phyloP scores from a whole-genome alignment of 2,329 filamentous ascomycete genomes.

The Cladosporium oxysporum region DNA sequence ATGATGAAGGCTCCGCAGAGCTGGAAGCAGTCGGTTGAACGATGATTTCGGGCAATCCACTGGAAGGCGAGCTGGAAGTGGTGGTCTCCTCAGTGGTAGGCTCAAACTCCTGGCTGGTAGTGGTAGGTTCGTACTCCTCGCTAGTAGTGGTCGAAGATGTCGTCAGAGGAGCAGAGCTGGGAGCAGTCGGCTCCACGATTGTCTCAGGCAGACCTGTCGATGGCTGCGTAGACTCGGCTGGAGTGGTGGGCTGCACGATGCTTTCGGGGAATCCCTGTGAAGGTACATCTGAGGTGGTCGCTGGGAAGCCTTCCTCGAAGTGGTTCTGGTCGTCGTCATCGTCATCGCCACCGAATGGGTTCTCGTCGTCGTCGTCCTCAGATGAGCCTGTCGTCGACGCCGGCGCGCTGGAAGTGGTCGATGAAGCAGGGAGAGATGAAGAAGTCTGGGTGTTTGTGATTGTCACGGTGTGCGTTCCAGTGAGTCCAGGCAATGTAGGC shows the following conservation, averaged over 20 bases:
- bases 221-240: neutral
- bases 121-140: neutral
- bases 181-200: conserved; percentile 7
- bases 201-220: conserved; percentile 8
- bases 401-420: neutral
- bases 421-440: conserved; percentile 9
- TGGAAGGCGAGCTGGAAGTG: neutral
- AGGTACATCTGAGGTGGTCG: neutral
- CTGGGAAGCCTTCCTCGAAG: neutral
- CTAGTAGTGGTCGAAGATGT: conserved; percentile 8
- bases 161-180: conserved; percentile 7
- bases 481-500: conserved; percentile 10
- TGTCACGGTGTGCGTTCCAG: conserved; percentile 17
- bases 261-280: neutral
- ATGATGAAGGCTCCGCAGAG: neutral
- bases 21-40: neutral
- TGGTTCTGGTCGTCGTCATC: neutral
- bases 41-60: neutral
- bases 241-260: conserved; percentile 5
- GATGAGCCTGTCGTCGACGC: conserved; percentile 22
- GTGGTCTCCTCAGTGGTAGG: neutral
- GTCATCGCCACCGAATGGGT: neutral
- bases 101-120: neutral
- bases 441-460: conserved; percentile 25
- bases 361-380: neutral